Conservation (phyloP, 2,329 filamentous ascomycete genomes). For the Fusarium solani-melongenae region DNA sequence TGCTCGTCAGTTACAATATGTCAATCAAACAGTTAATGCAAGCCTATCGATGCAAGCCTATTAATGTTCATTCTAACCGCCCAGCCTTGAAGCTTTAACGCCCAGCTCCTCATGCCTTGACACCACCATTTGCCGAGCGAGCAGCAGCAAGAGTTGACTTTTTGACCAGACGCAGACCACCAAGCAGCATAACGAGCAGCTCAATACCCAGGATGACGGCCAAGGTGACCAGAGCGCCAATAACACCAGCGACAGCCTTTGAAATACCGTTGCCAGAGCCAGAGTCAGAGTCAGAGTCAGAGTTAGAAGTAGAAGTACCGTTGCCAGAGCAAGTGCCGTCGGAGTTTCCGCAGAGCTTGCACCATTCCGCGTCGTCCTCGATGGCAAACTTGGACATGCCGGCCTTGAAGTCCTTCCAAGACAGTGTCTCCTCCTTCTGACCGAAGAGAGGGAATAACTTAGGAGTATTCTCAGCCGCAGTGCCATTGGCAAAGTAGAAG, state of each 20-base stretch:
- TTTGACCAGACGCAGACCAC: constrained; percentile 60
- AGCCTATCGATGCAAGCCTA: background rate
- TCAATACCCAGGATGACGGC: constrained; percentile 60
- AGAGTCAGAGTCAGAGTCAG: constrained; percentile 22
- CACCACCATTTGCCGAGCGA: constrained; percentile 12
- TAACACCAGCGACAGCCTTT: constrained; percentile 81
- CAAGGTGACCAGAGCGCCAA: constrained; percentile 75
- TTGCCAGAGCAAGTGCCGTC: constrained; percentile 70
- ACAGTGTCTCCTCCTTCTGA: constrained; percentile 62
- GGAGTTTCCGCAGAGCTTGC: constrained; percentile 77
- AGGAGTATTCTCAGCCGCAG: constrained; percentile 63
- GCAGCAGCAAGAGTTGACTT: constrained; percentile 52
- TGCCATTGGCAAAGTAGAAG: constrained; percentile 71
- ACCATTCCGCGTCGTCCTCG: constrained; percentile 75
- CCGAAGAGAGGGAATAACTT: constrained; percentile 69
- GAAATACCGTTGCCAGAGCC: constrained; percentile 63
- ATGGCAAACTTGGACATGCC: constrained; percentile 76
- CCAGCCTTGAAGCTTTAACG: background rate
- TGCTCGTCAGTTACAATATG: constrained; percentile 2
- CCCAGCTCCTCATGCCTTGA: constrained; percentile 36
- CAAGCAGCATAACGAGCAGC: constrained; percentile 55
- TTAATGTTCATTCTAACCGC: background rate
- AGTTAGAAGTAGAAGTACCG: constrained; percentile 29
- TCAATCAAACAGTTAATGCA: constrained; percentile 9
- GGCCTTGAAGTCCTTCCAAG: constrained; percentile 75